phyloP scores from a whole-genome alignment of 176 grass and related monocot genomes.

The Carex parvula region DNA sequence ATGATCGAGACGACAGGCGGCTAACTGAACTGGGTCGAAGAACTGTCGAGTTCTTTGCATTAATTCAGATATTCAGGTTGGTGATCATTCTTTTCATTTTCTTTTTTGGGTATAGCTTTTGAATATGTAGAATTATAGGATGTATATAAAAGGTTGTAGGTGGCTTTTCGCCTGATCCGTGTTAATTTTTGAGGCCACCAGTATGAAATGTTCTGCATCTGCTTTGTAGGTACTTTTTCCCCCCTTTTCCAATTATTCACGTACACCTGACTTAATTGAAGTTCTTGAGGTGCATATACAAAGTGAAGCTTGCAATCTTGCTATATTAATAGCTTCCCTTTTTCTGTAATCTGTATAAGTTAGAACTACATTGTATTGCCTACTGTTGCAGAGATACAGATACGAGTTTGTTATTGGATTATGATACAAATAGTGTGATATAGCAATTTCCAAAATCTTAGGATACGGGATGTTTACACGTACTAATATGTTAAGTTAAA shows the following conservation, averaged over 20 bases:
- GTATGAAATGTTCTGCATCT: not conserved
- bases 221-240: not conserved
- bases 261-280: not conserved
- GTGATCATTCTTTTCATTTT: slow-evolving; percentile 3
- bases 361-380: not conserved
- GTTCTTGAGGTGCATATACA: not conserved
- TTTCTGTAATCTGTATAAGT: not conserved
- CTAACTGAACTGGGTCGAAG: slow-evolving; percentile 38
- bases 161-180: not conserved
- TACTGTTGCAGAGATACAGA: not conserved
- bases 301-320: not conserved
- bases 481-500: not conserved
- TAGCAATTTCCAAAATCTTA: not conserved
- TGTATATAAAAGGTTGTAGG: not conserved
- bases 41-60: slow-evolving; percentile 37
- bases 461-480: not conserved
- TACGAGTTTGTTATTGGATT: not conserved
- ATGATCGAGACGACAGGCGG: slow-evolving; percentile 34
- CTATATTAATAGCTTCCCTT: not conserved
- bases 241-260: not conserved
- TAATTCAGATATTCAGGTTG: slow-evolving; percentile 37
- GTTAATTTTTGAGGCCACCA: slow-evolving; percentile 1
- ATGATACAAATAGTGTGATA: not conserved
- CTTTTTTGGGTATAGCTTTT: not conserved
- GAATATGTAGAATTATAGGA: not conserved